Evolutionary conservation across 1,139 yeast species (phyloP), one percentile per base, ranked within the genome.

Genomic region (Pneumocystis sp.): DNA sequence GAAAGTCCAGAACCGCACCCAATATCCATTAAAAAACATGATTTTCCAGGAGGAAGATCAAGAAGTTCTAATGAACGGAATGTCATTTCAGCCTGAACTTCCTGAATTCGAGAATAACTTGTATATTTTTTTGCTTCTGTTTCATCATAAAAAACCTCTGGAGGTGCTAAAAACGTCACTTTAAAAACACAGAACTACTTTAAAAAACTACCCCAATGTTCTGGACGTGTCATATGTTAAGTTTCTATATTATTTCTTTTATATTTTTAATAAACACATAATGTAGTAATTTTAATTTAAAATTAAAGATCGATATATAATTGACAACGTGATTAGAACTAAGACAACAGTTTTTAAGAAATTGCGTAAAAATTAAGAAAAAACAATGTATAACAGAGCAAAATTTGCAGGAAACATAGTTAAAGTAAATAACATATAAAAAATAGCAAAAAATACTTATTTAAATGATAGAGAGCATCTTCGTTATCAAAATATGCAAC

Each of bases 1-100:
- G 95, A 86, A 44, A 93, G 81, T 0, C 99, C 98, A 0, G 97
- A 89, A 8, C 99, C 99, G 79, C 98, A 91, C 19, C 99, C 99
- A 62, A 93, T 81, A 80, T 93, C 99, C 40, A 93, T 82, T 15
- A 93, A 75, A 63, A 67, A 71, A 19, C 65, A 62, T 4, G 85
- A 86, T 65, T 89, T 87, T 59, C 80, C 77, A 0, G 84, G 82
- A 19, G 83, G 82, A 63, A 93, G 77, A 74, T 90, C 89, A 67
- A 93, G 78, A 59, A 95, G 80, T 71, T 93, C 98, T 65, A 93
- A 78, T 0, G 98, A 96, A 71, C 98, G 81, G 64, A 91, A 80
- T 0, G 98, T 90, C 99, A 93, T 93, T 73, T 89, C 87, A 1
- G 97, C 97, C 76, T 93, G 99, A 71, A 93, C 93, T 73, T 89